Conservation (phyloP, 1,139 yeast species). For the Pneumocystis wakefieldiae region DNA sequence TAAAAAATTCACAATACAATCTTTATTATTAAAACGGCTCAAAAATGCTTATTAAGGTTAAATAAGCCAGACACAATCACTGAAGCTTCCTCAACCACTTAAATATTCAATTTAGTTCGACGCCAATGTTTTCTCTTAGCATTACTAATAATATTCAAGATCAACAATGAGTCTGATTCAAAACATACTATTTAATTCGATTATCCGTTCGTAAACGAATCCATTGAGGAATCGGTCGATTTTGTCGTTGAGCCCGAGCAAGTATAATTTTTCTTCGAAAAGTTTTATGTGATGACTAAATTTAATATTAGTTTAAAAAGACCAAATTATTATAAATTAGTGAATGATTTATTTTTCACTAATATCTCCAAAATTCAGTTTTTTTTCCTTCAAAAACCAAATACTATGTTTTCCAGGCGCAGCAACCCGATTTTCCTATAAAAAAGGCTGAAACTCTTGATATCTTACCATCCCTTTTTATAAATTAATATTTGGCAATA, state of each 20-base stretch:
- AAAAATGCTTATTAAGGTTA: background rate
- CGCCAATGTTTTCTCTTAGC: conserved; percentile 99
- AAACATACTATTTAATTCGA: conserved; percentile 40
- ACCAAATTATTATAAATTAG: too few species aligned
- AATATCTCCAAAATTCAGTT: too few species aligned
- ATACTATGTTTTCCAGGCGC: too few species aligned
- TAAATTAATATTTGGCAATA: too few species aligned
- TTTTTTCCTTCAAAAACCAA: too few species aligned
- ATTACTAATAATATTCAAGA: conserved; percentile 41
- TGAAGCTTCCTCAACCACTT: conserved; percentile 26
- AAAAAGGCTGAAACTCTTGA: too few species aligned
- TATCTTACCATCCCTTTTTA: too few species aligned
- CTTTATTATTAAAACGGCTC: background rate
- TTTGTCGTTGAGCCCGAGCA: conserved; percentile 98
- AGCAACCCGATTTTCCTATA: too few species aligned
- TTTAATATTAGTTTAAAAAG: background rate
- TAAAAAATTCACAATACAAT: background rate
- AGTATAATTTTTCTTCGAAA: conserved; percentile 97
- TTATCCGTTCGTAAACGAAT: conserved; percentile 96
- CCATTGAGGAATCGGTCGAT: conserved; percentile 99
- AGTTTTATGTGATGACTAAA: conserved; percentile 49
- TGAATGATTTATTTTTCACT: too few species aligned
- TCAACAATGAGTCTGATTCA: conserved; percentile 20
- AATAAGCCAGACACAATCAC: too few species aligned
- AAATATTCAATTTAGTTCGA: conserved; percentile 98